Evolutionary conservation across 2,329 filamentous ascomycete species (phyloP).

Genomic region (Paecilomyces dactylethromorphus): DNA sequence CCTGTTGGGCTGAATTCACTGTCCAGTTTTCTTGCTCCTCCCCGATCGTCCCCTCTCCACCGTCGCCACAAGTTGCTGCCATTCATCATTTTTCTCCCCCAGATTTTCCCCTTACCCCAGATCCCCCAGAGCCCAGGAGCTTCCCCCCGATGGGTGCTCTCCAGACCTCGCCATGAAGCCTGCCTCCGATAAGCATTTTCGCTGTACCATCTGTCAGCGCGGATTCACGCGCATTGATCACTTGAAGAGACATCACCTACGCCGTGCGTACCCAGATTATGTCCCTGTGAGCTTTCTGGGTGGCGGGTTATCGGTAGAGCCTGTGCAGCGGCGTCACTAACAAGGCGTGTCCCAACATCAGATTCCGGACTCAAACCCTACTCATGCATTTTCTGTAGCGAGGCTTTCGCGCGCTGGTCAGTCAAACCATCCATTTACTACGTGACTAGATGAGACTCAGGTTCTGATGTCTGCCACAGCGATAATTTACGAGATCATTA

Average conservation of each 20-base stretch:
- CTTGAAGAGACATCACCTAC: slow-evolving; percentile 41
- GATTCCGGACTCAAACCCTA: slow-evolving; percentile 44
- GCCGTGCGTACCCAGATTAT: slow-evolving; percentile 28
- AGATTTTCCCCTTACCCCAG: slow-evolving; percentile 1
- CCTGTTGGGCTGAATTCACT: background rate
- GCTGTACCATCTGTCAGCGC: slow-evolving; percentile 38
- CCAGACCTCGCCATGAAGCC: slow-evolving; percentile 24
- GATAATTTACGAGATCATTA: slow-evolving; percentile 44
- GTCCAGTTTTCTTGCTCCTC: slow-evolving; percentile 6
- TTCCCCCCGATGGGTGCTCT: slow-evolving; percentile 5
- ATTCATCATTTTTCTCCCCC: background rate
- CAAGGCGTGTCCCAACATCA: slow-evolving; percentile 12
- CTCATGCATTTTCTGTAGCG: slow-evolving; percentile 39
- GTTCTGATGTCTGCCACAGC: slow-evolving; percentile 17
- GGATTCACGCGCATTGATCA: slow-evolving; percentile 44
- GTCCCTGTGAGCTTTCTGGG: slow-evolving; percentile 5
- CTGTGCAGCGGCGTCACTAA: background rate
- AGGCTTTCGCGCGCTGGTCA: slow-evolving; percentile 40
- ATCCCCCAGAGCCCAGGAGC: background rate
- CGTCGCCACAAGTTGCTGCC: background rate
- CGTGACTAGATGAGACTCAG: background rate
- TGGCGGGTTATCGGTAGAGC: background rate
- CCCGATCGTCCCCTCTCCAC: background rate
- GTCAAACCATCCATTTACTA: slow-evolving; percentile 6
- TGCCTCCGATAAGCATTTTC: slow-evolving; percentile 33